A percentile compares a stretch with the other conserved stretches of the same genome.
Evolutionary conservation across 1,284 basidiomycete species (phyloP).

Genomic region (Anthracocystis walkeri): DNA sequence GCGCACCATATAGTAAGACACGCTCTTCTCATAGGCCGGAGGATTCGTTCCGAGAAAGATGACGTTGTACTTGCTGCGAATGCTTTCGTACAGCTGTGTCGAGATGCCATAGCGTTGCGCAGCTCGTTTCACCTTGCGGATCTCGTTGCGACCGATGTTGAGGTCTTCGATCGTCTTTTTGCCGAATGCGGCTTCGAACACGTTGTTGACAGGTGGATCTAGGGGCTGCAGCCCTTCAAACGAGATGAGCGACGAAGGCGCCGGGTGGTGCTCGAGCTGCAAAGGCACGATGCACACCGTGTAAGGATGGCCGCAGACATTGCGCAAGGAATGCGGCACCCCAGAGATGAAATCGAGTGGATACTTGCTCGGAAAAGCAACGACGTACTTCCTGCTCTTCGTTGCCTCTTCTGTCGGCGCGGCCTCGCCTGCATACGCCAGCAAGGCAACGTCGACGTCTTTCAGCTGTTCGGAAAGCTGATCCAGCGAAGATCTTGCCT

Average conservation of each 20-base stretch:
- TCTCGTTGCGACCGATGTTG: constrained; percentile 25
- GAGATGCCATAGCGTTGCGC: constrained; percentile 32
- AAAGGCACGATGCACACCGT: constrained; percentile 34
- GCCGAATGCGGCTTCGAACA: constrained; percentile 18
- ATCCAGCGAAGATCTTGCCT: constrained; percentile 19
- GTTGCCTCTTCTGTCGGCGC: not conserved
- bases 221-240: constrained; percentile 10
- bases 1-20: constrained; percentile 26
- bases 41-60: constrained; percentile 33
- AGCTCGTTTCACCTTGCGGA: constrained; percentile 23
- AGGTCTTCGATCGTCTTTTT: constrained; percentile 21
- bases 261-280: constrained; percentile 22
- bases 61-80: constrained; percentile 39
- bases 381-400: constrained; percentile 19
- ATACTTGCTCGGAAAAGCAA: constrained; percentile 41
- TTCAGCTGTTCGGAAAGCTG: constrained; percentile 32
- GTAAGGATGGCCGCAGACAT: constrained; percentile 6
- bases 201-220: constrained; percentile 8
- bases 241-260: constrained; percentile 13
- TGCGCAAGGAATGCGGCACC: constrained; percentile 15
- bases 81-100: constrained; percentile 17
- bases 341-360: constrained; percentile 27
- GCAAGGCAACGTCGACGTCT: constrained; percentile 29
- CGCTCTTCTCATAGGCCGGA: constrained; percentile 31
- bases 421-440: constrained; percentile 10